Evolutionary conservation across 805 yeast species (phyloP), one percentile per base, ranked within the genome.

Genomic region (Blastobotrys chiropterorum): DNA sequence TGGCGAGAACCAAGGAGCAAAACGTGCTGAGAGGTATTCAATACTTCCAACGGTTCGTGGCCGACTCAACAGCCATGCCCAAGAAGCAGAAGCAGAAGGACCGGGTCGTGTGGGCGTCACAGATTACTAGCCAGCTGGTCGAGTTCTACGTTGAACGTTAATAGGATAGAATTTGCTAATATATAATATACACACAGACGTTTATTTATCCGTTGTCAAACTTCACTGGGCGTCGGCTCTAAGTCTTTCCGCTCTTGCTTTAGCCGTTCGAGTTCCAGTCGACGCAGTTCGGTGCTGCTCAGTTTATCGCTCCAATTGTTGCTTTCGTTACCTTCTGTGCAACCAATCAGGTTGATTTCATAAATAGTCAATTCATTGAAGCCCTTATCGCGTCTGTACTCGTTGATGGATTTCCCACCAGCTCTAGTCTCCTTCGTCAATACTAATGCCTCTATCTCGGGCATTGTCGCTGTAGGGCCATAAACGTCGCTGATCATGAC

Each of bases 381-480:
- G 0, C 81, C 82, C 48, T 78, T 76, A 30, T 76, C 79, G 3
- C 53, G 49, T 58, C 99, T 77, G 39, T 75, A 75, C 13, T 79
- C 71, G 62, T 95, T 94, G 44, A 94, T 84, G 52, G 73, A 72
- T 0, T 71, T 77, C 0, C 87, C 98, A 1, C 98, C 98, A 7
- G 74, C 64, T 0, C 74, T 68, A 0, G 97, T 85, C 61, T 94
- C 99, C 44, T 80, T 74, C 57, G 96, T 87, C 2, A 94, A 81
- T 0, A 92, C 82, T 41, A 94, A 73, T 0, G 90, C 85, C 58
- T 90, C 86, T 40, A 94, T 87, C 47, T 81, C 83, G 13, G 75
- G 74, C 1, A 85, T 75, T 11, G 77, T 75, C 0, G 89, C 96
- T 0, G 99, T 90, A 2, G 98, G 99, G 0, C 99, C 99, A 68